These are phyloP conservation scores for Trametes villosa DNA, from an alignment of 768 basidiomycete species.

Conservation along the genomic window DNA sequence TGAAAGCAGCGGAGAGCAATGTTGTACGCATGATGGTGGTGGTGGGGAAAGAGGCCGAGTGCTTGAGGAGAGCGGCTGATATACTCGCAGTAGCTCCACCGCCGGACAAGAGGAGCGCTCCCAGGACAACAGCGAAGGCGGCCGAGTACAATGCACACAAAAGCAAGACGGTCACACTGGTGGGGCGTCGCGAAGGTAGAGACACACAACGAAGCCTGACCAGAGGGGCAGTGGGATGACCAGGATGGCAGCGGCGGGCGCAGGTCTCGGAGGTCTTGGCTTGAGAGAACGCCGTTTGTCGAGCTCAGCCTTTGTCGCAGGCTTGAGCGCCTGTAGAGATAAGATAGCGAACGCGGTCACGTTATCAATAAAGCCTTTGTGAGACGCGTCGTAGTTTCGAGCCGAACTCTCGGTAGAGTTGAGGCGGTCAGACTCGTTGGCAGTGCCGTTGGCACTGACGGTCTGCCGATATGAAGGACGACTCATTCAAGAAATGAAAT, in stretches of 20 bases:
- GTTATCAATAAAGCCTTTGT: not conserved
- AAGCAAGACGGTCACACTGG: not conserved
- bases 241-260: not conserved
- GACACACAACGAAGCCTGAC: not conserved
- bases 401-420: no score
- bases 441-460: no score
- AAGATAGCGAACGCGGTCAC: conserved; percentile 1
- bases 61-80: not conserved
- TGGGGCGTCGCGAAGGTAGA: not conserved
- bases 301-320: not conserved
- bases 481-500: no score
- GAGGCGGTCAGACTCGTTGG: no score
- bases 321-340: not conserved
- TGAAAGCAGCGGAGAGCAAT: conserved; percentile 10
- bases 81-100: not conserved
- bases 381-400: not conserved
- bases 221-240: not conserved
- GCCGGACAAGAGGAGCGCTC: conserved; percentile 4
- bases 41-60: not conserved
- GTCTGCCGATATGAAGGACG: no score
- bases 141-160: conserved; percentile 4
- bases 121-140: not conserved
- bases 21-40: conserved; percentile 23
- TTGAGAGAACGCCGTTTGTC: not conserved
- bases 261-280: no score